A percentile compares a stretch with the other conserved stretches of the same genome.
phyloP scores from a whole-genome alignment of 257 asterid species.

The Coffea eugenioides region DNA sequence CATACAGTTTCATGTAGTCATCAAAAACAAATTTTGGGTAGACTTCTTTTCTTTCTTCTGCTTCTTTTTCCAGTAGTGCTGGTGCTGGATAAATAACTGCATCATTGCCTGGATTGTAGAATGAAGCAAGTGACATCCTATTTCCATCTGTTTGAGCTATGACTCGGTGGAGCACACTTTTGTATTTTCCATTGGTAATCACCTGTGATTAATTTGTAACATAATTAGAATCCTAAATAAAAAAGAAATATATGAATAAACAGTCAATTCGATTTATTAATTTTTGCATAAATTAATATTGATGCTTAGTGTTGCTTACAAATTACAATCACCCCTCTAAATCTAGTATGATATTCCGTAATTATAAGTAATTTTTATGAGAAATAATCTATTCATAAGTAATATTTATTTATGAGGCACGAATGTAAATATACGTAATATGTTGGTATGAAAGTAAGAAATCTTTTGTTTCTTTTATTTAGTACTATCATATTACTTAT shows the following conservation, averaged over 20 bases:
- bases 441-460: too few relatives aligned
- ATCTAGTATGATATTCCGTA: too few relatives aligned
- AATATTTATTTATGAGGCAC: too few relatives aligned
- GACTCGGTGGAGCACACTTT: conserved; percentile 33
- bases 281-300: too few relatives aligned
- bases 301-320: not conserved
- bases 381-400: too few relatives aligned
- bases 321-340: not conserved
- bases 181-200: conserved; percentile 31
- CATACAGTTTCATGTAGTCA: conserved; percentile 31
- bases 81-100: conserved; percentile 32
- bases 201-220: conserved; percentile 16
- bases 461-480: too few relatives aligned
- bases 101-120: conserved; percentile 30
- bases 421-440: too few relatives aligned
- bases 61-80: conserved; percentile 8
- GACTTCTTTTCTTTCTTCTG: conserved; percentile 12
- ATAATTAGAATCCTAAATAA: not conserved
- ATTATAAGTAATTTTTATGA: too few relatives aligned
- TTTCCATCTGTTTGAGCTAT: conserved; percentile 27
- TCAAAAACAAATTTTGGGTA: conserved; percentile 28
- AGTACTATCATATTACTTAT: too few relatives aligned
- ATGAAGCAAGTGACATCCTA: conserved; percentile 29
- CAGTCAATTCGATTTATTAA: too few relatives aligned
- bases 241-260: not conserved